Percentiles rank a stretch among this genome's conserved stretches.
Conservation (phyloP, 1,139 yeast species). For the Blastobotrys buckinghamii region DNA sequence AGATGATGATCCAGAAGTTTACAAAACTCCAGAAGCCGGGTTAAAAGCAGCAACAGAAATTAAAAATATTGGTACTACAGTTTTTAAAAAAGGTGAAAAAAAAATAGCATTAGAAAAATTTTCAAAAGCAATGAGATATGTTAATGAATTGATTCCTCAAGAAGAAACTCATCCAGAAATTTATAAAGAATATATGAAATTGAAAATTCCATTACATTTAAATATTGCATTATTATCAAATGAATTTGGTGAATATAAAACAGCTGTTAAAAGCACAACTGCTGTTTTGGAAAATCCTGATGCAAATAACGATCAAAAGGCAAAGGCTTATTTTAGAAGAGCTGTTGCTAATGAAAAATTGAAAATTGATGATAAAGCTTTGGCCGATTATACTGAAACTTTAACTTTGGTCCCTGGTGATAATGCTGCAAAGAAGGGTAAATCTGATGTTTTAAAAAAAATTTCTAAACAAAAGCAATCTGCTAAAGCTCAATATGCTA, state of each 20-base stretch:
- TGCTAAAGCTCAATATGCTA: conserved; percentile 80
- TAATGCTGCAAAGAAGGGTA: conserved; percentile 63
- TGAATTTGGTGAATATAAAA: conserved; percentile 53
- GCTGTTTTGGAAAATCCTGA: conserved; percentile 60
- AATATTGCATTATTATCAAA: conserved; percentile 74
- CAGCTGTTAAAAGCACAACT: conserved; percentile 53
- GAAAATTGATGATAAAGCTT: conserved; percentile 69
- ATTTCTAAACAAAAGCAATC: conserved; percentile 54
- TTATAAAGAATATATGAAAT: conserved; percentile 26
- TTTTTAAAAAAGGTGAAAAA: conserved; percentile 52
- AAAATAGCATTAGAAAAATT: conserved; percentile 58
- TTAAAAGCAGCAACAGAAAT: conserved; percentile 33
- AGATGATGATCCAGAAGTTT: conserved; percentile 62
- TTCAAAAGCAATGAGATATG: conserved; percentile 59
- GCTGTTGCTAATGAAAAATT: conserved; percentile 66
- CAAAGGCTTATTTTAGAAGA: conserved; percentile 82
- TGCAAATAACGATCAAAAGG: conserved; percentile 60
- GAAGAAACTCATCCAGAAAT: conserved; percentile 37
- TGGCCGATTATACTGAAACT: conserved; percentile 62
- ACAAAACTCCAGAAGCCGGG: conserved; percentile 40
- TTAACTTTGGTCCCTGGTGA: conserved; percentile 63
- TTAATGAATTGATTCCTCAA: conserved; percentile 64
- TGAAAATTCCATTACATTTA: conserved; percentile 58
- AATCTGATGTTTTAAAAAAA: conserved; percentile 51
- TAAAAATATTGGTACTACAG: conserved; percentile 72